phyloP scores from a whole-genome alignment of 805 yeast genomes.

The Wickerhamiella slavikovae region DNA sequence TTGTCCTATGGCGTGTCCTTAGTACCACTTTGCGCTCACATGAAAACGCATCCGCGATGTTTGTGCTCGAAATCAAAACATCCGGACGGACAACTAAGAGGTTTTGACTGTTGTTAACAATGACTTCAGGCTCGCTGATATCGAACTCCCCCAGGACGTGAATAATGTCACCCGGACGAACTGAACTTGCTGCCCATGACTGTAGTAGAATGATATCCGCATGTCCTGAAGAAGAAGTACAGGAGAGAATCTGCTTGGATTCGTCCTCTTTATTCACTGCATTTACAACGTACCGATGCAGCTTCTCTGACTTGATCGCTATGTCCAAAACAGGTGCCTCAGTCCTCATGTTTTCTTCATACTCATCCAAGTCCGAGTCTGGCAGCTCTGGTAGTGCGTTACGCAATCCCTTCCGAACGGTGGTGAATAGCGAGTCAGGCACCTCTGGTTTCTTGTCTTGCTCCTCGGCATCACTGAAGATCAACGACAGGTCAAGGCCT shows the following conservation, averaged over 20 bases:
- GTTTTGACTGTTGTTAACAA: conserved; percentile 36
- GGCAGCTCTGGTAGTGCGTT: too few species aligned
- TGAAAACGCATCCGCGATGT: conserved; percentile 50
- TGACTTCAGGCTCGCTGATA: conserved; percentile 3
- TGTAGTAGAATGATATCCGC: conserved; percentile 9
- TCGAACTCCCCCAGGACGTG: conserved; percentile 16
- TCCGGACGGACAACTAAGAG: conserved; percentile 76
- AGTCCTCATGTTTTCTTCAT: not conserved
- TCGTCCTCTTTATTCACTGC: not conserved
- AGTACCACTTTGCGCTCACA: conserved; percentile 60
- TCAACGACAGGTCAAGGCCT: too few species aligned
- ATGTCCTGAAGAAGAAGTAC: conserved; percentile 1
- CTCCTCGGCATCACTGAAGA: too few species aligned
- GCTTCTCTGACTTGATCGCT: not conserved
- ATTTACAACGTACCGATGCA: conserved; percentile 2
- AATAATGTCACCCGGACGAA: conserved; percentile 14
- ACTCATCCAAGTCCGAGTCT: not conserved
- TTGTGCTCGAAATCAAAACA: conserved; percentile 56
- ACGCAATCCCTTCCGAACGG: too few species aligned
- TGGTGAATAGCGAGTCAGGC: too few species aligned
- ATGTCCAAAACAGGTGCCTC: conserved; percentile 1
- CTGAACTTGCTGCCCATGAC: conserved; percentile 13
- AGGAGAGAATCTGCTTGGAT: conserved; percentile 1
- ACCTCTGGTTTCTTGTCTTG: too few species aligned
- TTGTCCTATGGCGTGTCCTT: conserved; percentile 35